Evolutionary conservation across 306 rosid species (phyloP).

Genomic region (Vachellia collinsii): DNA sequence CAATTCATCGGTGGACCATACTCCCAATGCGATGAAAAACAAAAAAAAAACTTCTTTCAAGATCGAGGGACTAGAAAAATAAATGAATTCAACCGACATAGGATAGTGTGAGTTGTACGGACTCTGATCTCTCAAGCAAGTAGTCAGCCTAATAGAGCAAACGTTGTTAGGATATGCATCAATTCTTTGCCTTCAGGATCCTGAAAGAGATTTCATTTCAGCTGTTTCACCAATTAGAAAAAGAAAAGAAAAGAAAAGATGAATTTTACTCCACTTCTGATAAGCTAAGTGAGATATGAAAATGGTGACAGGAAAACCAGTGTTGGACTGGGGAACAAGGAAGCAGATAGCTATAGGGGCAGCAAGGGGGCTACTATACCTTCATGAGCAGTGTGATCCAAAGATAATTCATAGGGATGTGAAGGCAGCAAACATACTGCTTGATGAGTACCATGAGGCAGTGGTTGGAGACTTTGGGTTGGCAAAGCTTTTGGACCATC

Average conservation of each 20-base stretch:
- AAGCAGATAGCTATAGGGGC: conserved; percentile 58
- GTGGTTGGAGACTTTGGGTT: conserved; percentile 59
- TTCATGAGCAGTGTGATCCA: conserved; percentile 60
- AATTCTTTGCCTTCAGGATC: neutral
- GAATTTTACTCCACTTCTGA: neutral
- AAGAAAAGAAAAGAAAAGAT: too few species aligned
- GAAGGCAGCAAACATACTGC: conserved; percentile 56
- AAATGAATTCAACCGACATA: too few species aligned
- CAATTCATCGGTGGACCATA: too few species aligned
- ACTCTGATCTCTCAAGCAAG: neutral
- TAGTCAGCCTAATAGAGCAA: neutral
- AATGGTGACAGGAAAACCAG: conserved; percentile 49
- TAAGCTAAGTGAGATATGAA: neutral
- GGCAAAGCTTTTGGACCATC: conserved; percentile 59
- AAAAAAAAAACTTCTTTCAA: too few species aligned
- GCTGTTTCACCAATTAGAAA: neutral
- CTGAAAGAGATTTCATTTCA: neutral
- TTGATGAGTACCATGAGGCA: conserved; percentile 57
- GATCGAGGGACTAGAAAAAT: too few species aligned
- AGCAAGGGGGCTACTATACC: conserved; percentile 52
- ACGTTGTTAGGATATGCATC: too few species aligned
- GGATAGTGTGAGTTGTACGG: neutral
- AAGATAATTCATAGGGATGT: conserved; percentile 59
- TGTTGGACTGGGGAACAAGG: conserved; percentile 56
- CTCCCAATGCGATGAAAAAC: too few species aligned